phyloP scores from a whole-genome alignment of 1,284 basidiomycete species.

The Moesziomyces parantarcticus region DNA sequence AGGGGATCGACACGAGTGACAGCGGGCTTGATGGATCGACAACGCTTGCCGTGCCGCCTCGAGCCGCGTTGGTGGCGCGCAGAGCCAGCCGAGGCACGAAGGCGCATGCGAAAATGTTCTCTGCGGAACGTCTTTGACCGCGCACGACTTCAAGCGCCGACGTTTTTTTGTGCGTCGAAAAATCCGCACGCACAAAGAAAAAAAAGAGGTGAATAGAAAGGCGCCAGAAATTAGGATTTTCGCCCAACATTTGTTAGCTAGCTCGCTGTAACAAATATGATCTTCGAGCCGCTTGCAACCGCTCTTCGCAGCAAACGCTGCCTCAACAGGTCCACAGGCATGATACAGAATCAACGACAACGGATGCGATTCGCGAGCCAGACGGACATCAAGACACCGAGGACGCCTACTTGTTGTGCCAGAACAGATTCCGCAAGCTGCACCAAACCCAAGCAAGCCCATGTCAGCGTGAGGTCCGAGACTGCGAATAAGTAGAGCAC shows the following conservation, averaged over 20 bases:
- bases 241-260: too few species aligned
- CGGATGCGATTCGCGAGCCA: background rate
- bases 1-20: background rate
- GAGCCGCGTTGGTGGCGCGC: too few species aligned
- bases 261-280: too few species aligned
- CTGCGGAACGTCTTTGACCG: background rate
- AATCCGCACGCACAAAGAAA: background rate
- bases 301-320: too few species aligned
- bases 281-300: too few species aligned
- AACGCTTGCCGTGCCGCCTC: background rate
- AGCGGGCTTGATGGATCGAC: background rate
- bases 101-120: background rate
- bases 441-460: background rate
- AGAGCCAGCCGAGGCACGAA: background rate
- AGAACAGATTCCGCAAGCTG: constrained; percentile 64
- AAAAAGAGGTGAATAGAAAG: background rate
- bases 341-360: background rate
- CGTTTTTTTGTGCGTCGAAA: background rate
- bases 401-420: constrained; percentile 65
- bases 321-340: too few species aligned
- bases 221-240: too few species aligned
- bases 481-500: background rate
- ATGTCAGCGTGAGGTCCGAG: constrained; percentile 5
- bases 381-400: background rate
- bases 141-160: background rate